Base-by-base conservation (phyloP, 2,329 filamentous ascomycete species). In the Aspergillus viridinutans region DNA sequence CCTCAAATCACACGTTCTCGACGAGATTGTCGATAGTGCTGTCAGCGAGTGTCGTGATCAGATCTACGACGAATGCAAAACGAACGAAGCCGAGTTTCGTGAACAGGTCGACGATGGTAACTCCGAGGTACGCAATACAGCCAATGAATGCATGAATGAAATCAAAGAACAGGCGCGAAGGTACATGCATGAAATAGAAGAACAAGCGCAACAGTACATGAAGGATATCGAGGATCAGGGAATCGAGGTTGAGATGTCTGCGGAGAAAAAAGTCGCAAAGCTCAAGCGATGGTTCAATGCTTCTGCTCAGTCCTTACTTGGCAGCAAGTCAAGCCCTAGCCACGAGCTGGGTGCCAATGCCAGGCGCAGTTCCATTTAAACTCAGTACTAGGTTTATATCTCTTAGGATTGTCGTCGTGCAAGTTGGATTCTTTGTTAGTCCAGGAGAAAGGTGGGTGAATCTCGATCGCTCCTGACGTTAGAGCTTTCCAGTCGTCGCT, bases 311-410 rank as follows among this genome's bases (percentile, higher is more conserved):
- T 51, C 52, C 49, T 38, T 60, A 55, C 56, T 57, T 52, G 55
- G 57, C 42, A 47, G 35, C 52, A 55, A 53, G 57, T 54, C 49
- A 55, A 56, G 53, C 50, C 50, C 52, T 57, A 50, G 57, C 50
- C 55, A 55, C 54, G 52, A 50, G 53, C 49, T 53, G 49, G 51
- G 42, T 40, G 52, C 58, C 32, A 38, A 59, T 56, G 51, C 49
- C 53, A 58, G 61, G 52, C 58, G 58, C 56, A 49, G 55, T 57
- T 64, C 61, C 47, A 56, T 63, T 49, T 63, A 61, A 50, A 50
- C 49, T 59, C 32, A 21, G 40, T 54, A 42, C 52, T 49, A n/a
- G 38, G 51, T 43, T 43, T 43, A 43, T 43, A 43, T 9, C 20
- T 23, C 40, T 43, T 23, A 43, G n/a, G 40, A 43, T 21, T 43